Evolutionary conservation across 225 moss, liverwort and hornwort species (phyloP).

Genomic region (Pleurozium schreberi): DNA sequence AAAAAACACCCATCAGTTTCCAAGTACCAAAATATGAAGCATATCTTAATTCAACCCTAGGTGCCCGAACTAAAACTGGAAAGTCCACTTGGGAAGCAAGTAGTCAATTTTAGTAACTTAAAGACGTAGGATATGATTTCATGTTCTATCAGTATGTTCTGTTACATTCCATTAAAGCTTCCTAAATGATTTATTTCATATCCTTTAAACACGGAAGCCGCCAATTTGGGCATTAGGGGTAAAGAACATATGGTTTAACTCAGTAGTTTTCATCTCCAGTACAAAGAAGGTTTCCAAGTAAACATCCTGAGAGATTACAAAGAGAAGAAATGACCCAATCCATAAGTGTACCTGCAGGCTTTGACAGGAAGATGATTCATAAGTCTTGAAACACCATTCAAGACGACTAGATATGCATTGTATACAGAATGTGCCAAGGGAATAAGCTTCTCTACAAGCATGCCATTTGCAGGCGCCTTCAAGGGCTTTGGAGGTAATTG

Average conservation of each 20-base stretch:
- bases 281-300: background rate
- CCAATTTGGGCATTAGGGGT: background rate
- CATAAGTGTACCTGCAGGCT: conserved; percentile 69
- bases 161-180: background rate
- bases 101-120: background rate
- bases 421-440: conserved; percentile 61
- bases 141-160: background rate
- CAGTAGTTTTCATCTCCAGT: background rate
- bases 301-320: background rate
- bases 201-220: background rate
- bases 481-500: conserved; percentile 8
- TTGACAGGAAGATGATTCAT: conserved; percentile 44
- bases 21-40: background rate
- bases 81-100: background rate
- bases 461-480: conserved; percentile 63
- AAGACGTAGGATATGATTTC: background rate
- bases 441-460: conserved; percentile 55
- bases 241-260: background rate
- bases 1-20: background rate
- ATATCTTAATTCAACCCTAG: background rate
- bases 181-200: background rate
- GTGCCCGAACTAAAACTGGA: background rate
- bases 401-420: conserved; percentile 39
- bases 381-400: conserved; percentile 61
- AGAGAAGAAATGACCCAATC: background rate